phyloP scores from a whole-genome alignment of 2,329 filamentous ascomycete species.

The Botryotinia globosa region DNA sequence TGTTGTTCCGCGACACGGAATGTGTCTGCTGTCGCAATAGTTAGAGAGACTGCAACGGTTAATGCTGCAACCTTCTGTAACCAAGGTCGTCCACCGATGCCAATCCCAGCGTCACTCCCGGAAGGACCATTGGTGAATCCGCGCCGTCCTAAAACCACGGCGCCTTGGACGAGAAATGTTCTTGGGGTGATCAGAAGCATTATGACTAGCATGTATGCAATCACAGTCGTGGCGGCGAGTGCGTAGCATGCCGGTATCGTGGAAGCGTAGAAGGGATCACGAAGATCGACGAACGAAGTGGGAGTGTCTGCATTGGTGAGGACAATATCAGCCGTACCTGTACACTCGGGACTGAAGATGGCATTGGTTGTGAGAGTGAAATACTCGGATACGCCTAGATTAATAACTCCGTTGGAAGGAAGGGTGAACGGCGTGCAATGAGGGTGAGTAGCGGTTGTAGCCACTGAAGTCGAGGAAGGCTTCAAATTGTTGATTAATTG shows the following conservation, averaged over 20 bases:
- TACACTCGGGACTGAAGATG: slow-evolving; percentile 50
- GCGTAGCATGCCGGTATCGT: slow-evolving; percentile 92
- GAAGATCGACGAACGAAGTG: slow-evolving; percentile 50
- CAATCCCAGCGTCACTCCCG: slow-evolving; percentile 65
- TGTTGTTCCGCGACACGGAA: slow-evolving; percentile 81
- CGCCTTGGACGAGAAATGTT: slow-evolving; percentile 83
- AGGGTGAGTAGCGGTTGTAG: slow-evolving; percentile 41
- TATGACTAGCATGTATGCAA: slow-evolving; percentile 82
- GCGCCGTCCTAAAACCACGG: slow-evolving; percentile 74
- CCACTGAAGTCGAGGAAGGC: slow-evolving; percentile 26
- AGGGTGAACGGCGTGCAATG: slow-evolving; percentile 63
- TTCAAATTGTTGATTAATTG: slow-evolving; percentile 33
- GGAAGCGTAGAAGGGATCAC: slow-evolving; percentile 89
- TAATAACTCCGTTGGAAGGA: slow-evolving; percentile 54
- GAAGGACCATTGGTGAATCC: slow-evolving; percentile 83
- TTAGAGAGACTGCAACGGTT: slow-evolving; percentile 78
- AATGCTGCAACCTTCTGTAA: slow-evolving; percentile 79
- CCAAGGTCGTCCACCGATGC: slow-evolving; percentile 89
- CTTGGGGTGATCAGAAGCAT: slow-evolving; percentile 91
- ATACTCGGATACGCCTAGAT: slow-evolving; percentile 37
- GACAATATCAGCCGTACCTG: slow-evolving; percentile 39
- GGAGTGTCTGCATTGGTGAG: slow-evolving; percentile 28
- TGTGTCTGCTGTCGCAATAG: slow-evolving; percentile 88
- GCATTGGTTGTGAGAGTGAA: slow-evolving; percentile 48
- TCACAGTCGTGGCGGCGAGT: slow-evolving; percentile 83